These are phyloP conservation scores for Exophiala dermatitidis DNA, from an alignment of 2,329 filamentous ascomycete genomes.

Conservation along the genomic window DNA sequence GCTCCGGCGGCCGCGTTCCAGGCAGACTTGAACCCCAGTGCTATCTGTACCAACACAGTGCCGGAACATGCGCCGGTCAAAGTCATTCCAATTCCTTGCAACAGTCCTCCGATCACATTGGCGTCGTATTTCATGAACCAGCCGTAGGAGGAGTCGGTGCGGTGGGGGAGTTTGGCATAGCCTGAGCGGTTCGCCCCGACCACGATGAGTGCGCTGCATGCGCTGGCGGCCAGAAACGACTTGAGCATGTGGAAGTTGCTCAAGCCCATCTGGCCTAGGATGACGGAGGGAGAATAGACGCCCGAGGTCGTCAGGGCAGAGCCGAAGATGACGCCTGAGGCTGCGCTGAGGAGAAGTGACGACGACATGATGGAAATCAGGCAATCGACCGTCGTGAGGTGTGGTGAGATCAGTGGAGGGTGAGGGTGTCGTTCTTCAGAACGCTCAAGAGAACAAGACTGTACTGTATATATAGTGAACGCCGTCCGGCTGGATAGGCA, in stretches of 20 bases:
- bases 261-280: slow-evolving; percentile 55
- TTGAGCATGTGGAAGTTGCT: slow-evolving; percentile 60
- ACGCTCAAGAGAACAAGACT: background rate
- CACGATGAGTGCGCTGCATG: slow-evolving; percentile 51
- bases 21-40: slow-evolving; percentile 47
- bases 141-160: slow-evolving; percentile 47
- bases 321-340: slow-evolving; percentile 55
- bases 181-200: slow-evolving; percentile 40
- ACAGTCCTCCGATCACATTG: slow-evolving; percentile 56
- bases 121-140: slow-evolving; percentile 54
- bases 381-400: background rate
- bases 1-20: slow-evolving; percentile 50
- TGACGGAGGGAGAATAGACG: slow-evolving; percentile 53
- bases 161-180: slow-evolving; percentile 42
- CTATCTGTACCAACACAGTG: slow-evolving; percentile 56
- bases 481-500: too few species aligned
- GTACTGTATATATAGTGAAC: background rate
- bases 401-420: background rate
- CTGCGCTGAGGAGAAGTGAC: slow-evolving; percentile 26
- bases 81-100: slow-evolving; percentile 61
- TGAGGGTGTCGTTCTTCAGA: too few species aligned
- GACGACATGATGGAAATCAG: slow-evolving; percentile 8
- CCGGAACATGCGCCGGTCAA: slow-evolving; percentile 60
- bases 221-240: slow-evolving; percentile 56
- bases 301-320: slow-evolving; percentile 54